Percentiles rank a stretch among this genome's conserved stretches.
These are phyloP conservation scores for Penicillium maclennaniae DNA, from an alignment of 495 filamentous ascomycete species.

Conservation along the genomic window DNA sequence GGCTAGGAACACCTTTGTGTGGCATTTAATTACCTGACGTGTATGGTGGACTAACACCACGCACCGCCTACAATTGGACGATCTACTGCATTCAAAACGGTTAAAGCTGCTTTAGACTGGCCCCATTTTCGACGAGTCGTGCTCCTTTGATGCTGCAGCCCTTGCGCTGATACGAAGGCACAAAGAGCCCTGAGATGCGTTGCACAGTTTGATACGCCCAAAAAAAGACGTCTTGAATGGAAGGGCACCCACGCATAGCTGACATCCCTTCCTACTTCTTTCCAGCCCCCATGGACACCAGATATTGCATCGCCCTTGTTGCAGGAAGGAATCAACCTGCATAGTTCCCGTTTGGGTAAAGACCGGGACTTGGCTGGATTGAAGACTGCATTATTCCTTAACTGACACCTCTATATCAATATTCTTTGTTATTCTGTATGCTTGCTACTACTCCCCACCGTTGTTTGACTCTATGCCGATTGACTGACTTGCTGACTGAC, in stretches of 20 bases:
- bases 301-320: conserved; percentile 2
- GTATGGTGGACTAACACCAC: conserved; percentile 9
- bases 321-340: not conserved
- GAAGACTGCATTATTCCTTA: conserved; percentile 7
- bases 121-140: conserved; percentile 10
- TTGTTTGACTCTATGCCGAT: not conserved
- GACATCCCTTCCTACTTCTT: not conserved
- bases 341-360: not conserved
- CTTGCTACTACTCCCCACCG: not conserved
- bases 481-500: not conserved
- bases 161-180: conserved; percentile 3
- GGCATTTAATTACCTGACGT: conserved; percentile 7
- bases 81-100: conserved; percentile 13
- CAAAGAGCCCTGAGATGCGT: not conserved
- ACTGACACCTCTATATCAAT: not conserved
- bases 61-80: conserved; percentile 6
- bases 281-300: conserved; percentile 2
- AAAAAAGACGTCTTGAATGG: not conserved
- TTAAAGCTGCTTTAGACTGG: conserved; percentile 16
- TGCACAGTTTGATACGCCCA: not conserved
- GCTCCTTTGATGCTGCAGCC: conserved; percentile 4
- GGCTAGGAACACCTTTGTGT: conserved; percentile 2
- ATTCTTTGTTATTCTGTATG: conserved; percentile 2
- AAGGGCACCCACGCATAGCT: not conserved
- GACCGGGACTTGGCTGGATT: conserved; percentile 3